These are phyloP conservation scores for Exophiala sideris DNA, from an alignment of 2,329 filamentous ascomycete genomes.

Conservation along the genomic window DNA sequence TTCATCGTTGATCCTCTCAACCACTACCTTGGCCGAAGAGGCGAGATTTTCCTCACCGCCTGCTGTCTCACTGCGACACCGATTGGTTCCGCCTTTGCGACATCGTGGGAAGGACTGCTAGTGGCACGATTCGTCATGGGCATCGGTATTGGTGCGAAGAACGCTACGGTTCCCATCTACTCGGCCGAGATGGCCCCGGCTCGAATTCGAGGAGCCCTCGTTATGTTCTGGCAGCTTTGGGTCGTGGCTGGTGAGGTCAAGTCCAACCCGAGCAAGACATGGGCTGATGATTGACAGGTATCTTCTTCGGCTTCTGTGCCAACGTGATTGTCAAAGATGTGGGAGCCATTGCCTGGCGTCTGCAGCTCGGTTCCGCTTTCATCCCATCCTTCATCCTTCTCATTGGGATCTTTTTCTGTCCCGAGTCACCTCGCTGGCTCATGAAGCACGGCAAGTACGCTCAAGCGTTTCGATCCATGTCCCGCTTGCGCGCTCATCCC, in stretches of 20 bases:
- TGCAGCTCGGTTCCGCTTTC: conserved; percentile 63
- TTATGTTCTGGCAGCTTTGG: conserved; percentile 55
- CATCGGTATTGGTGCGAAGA: conserved; percentile 42
- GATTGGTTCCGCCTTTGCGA: conserved; percentile 34
- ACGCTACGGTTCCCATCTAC: conserved; percentile 46
- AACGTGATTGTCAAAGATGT: conserved; percentile 62
- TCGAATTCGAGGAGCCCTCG: conserved; percentile 49
- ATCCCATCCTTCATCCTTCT: conserved; percentile 62
- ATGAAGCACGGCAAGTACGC: conserved; percentile 29
- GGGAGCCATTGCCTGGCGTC: conserved; percentile 59
- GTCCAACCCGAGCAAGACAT: conserved; percentile 44
- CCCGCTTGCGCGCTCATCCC: conserved; percentile 25
- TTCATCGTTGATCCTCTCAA: conserved; percentile 38
- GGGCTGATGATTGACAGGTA: conserved; percentile 49
- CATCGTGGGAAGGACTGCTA: conserved; percentile 41
- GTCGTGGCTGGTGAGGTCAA: conserved; percentile 42
- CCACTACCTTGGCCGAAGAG: conserved; percentile 29
- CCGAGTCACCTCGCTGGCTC: conserved; percentile 45
- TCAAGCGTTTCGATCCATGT: conserved; percentile 29
- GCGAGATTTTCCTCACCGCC: conserved; percentile 39
- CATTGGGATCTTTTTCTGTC: conserved; percentile 58
- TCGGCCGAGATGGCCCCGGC: conserved; percentile 48
- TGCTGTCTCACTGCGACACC: conserved; percentile 36
- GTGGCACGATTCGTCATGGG: conserved; percentile 41
- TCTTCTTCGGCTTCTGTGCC: conserved; percentile 64